phyloP scores from a whole-genome alignment of 768 basidiomycete species.

The Termitomyces eurrhizus region DNA sequence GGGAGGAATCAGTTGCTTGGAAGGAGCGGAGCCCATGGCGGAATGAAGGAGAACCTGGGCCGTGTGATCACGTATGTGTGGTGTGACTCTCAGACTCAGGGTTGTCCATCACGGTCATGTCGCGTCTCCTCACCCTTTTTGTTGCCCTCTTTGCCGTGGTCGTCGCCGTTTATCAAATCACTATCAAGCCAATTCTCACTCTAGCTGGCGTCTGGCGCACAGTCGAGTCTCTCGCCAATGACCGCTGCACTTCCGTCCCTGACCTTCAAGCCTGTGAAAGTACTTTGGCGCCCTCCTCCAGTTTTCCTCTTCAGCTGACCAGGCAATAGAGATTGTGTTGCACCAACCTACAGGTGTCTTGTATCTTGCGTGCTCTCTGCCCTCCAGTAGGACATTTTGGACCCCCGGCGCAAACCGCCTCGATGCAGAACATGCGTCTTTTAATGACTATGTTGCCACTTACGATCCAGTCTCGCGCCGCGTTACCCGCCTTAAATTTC shows the following conservation, averaged over 20 bases:
- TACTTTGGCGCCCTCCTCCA: constrained; percentile 24
- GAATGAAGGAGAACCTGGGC: background rate
- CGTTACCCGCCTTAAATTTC: constrained; percentile 42
- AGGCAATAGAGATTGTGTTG: constrained; percentile 47
- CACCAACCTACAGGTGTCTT: constrained; percentile 53
- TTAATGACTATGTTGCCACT: constrained; percentile 54
- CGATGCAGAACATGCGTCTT: constrained; percentile 29
- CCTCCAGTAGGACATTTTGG: constrained; percentile 46
- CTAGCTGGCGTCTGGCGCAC: constrained; percentile 41
- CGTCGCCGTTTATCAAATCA: constrained; percentile 44
- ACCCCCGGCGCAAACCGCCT: constrained; percentile 36
- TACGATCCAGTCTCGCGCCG: constrained; percentile 46
- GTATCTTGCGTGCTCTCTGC: constrained; percentile 62
- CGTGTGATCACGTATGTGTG: background rate
- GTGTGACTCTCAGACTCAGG: background rate
- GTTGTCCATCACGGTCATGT: constrained; percentile 1
- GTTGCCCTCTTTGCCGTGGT: constrained; percentile 35
- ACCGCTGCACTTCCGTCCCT: constrained; percentile 43
- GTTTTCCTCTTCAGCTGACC: background rate
- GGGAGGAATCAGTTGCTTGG: constrained; percentile 18
- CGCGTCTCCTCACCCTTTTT: constrained; percentile 26
- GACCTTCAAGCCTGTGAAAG: constrained; percentile 70
- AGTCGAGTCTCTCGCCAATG: constrained; percentile 42
- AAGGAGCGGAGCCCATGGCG: constrained; percentile 26
- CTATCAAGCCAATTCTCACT: constrained; percentile 40